These are phyloP conservation scores for Candida insectorum DNA, from an alignment of 805 yeast species.

Conservation along the genomic window DNA sequence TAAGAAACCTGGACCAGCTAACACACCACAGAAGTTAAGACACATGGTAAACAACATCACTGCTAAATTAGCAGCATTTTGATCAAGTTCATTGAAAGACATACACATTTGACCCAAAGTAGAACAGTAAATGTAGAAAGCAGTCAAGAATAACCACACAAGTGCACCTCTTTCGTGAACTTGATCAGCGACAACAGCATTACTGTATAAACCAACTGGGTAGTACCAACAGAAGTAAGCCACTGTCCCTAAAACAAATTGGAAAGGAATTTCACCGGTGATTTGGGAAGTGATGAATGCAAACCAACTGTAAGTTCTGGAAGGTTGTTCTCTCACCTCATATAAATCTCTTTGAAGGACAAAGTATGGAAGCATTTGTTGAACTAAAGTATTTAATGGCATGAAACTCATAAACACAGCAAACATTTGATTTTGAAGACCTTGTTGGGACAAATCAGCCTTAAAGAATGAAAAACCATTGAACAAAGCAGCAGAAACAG, in stretches of 20 bases:
- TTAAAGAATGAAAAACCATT: conserved; percentile 73
- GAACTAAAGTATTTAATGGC: conserved; percentile 36
- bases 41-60: conserved; percentile 28
- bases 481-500: conserved; percentile 54
- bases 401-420: conserved; percentile 44
- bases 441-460: conserved; percentile 56
- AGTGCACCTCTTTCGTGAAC: conserved; percentile 53
- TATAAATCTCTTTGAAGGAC: conserved; percentile 41
- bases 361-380: conserved; percentile 43
- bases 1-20: conserved; percentile 23
- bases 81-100: conserved; percentile 24
- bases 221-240: conserved; percentile 53
- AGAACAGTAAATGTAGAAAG: conserved; percentile 24
- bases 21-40: conserved; percentile 37
- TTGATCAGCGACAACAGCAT: conserved; percentile 46
- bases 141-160: conserved; percentile 23
- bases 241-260: conserved; percentile 40
- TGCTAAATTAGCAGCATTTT: conserved; percentile 32
- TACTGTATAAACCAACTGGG: conserved; percentile 46
- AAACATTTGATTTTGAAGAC: conserved; percentile 63
- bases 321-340: conserved; percentile 45
- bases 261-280: conserved; percentile 47
- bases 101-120: conserved; percentile 24
- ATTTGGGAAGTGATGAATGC: conserved; percentile 40
- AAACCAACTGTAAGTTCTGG: conserved; percentile 43